Percentiles rank a stretch among this genome's conserved stretches.
Conservation (phyloP, 1,139 yeast genomes). For the Suhomyces choctaworum region DNA sequence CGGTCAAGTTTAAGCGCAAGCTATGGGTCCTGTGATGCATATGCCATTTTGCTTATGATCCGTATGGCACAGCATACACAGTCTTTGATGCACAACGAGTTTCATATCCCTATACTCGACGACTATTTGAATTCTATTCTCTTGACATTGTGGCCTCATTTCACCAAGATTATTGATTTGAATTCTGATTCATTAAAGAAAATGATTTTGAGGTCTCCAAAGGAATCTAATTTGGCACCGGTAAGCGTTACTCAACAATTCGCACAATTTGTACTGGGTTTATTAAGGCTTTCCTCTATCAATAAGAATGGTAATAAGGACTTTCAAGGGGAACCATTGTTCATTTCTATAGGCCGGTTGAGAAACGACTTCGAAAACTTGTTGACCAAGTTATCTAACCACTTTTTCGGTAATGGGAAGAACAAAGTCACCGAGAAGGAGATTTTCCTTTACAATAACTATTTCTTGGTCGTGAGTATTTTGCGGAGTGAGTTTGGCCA, state of each 20-base stretch:
- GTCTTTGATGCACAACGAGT: slow-evolving; percentile 58
- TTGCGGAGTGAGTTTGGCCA: slow-evolving; percentile 49
- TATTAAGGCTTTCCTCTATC: slow-evolving; percentile 55
- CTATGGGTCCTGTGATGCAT: slow-evolving; percentile 61
- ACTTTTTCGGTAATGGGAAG: slow-evolving; percentile 37
- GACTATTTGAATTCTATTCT: slow-evolving; percentile 70
- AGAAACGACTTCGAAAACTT: slow-evolving; percentile 78
- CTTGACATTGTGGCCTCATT: slow-evolving; percentile 79
- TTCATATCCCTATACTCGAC: slow-evolving; percentile 72
- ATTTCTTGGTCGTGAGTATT: slow-evolving; percentile 54
- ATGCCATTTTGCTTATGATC: slow-evolving; percentile 77
- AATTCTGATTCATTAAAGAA: slow-evolving; percentile 70
- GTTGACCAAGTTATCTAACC: slow-evolving; percentile 64
- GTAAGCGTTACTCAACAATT: slow-evolving; percentile 69
- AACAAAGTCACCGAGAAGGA: slow-evolving; percentile 54
- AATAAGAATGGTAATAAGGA: slow-evolving; percentile 23
- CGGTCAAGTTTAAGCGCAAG: slow-evolving; percentile 17
- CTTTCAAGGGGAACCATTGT: slow-evolving; percentile 65
- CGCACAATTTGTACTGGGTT: slow-evolving; percentile 71
- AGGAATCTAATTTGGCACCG: slow-evolving; percentile 54
- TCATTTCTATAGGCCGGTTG: slow-evolving; percentile 64
- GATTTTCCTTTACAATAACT: slow-evolving; percentile 75
- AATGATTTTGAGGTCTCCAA: slow-evolving; percentile 31
- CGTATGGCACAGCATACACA: slow-evolving; percentile 67
- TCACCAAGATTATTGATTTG: slow-evolving; percentile 72